Conservation (phyloP, 2,329 filamentous ascomycete species). For the Ophiocordyceps camponoti-rufipedis region DNA sequence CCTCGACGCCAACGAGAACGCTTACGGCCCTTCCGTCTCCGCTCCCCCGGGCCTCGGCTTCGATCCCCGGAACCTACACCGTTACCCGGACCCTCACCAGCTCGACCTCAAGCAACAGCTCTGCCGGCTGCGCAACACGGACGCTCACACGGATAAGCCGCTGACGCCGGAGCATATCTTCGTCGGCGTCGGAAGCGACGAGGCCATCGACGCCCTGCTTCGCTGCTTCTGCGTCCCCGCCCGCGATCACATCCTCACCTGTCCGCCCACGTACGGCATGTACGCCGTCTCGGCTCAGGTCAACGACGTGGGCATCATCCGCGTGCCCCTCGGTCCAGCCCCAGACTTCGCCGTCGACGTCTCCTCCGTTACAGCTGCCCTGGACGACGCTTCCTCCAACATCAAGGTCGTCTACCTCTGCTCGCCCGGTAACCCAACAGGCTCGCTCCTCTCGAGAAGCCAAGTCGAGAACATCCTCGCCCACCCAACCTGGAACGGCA, state of each 20-base stretch:
- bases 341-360: slow-evolving; percentile 61
- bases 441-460: slow-evolving; percentile 54
- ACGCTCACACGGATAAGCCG: slow-evolving; percentile 55
- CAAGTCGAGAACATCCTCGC: slow-evolving; percentile 58
- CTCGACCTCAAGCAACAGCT: slow-evolving; percentile 67
- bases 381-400: slow-evolving; percentile 22
- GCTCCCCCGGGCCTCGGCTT: slow-evolving; percentile 21
- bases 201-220: slow-evolving; percentile 87
- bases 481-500: slow-evolving; percentile 86
- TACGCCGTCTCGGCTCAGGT: slow-evolving; percentile 87
- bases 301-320: slow-evolving; percentile 76
- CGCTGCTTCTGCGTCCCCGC: slow-evolving; percentile 85
- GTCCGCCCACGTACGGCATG: slow-evolving; percentile 97
- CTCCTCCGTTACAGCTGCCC: slow-evolving; percentile 43
- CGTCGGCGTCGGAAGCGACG: slow-evolving; percentile 88
- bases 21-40: slow-evolving; percentile 65
- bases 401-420: slow-evolving; percentile 89
- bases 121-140: slow-evolving; percentile 73
- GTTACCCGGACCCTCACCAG: slow-evolving; percentile 96
- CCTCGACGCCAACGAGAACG: slow-evolving; percentile 95
- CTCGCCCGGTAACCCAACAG: slow-evolving; percentile 90
- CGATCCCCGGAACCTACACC: slow-evolving; percentile 68
- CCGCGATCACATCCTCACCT: slow-evolving; percentile 78
- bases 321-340: slow-evolving; percentile 60
- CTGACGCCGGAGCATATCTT: slow-evolving; percentile 75